Evolutionary conservation across 179 eudicot genomes (phyloP).

Genomic region (Beta corolliflora): DNA sequence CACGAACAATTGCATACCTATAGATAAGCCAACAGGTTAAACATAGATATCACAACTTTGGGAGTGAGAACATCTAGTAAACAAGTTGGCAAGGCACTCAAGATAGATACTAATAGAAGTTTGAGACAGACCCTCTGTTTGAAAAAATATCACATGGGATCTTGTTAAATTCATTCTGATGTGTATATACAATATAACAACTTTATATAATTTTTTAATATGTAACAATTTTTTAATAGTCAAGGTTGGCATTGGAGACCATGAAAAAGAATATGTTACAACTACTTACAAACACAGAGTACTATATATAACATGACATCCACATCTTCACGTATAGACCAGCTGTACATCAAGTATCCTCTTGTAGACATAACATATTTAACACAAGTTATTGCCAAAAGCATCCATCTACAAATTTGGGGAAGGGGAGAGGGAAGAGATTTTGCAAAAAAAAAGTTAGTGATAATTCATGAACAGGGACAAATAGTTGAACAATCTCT

Average conservation of each 20-base stretch:
- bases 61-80: conserved; percentile 7
- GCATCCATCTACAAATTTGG: background rate
- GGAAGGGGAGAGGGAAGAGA: background rate
- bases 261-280: no score
- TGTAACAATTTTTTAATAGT: no score
- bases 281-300: background rate
- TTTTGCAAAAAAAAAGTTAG: no score
- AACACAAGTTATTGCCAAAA: background rate
- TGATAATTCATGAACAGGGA: no score
- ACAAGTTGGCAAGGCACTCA: conserved; percentile 7
- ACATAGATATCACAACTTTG: background rate
- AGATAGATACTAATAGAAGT: background rate
- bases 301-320: conserved; percentile 1
- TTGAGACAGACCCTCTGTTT: no score
- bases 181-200: no score
- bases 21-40: conserved; percentile 20
- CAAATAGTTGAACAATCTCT: no score
- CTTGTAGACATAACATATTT: background rate
- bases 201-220: no score
- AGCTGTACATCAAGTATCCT: background rate
- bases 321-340: background rate
- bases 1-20: conserved; percentile 92
- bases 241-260: no score
- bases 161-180: no score
- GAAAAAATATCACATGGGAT: no score